Conservation (phyloP, 2,329 filamentous ascomycete genomes). For the Chalara sp. region DNA sequence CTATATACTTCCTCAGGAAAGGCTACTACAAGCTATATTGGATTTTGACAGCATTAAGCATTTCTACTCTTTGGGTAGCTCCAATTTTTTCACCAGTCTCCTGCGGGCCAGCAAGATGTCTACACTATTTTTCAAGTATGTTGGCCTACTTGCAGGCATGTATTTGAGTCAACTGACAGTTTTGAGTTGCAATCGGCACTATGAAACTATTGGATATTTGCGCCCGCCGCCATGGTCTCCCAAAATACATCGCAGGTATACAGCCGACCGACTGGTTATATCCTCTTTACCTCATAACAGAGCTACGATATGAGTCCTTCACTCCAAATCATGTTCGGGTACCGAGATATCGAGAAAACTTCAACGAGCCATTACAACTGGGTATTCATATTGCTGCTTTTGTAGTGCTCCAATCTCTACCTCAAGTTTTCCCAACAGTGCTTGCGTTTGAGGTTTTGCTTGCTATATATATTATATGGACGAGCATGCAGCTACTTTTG, state of each 20-base stretch:
- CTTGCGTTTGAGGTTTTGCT: slow-evolving; percentile 32
- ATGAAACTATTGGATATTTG: slow-evolving; percentile 36
- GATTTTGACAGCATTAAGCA: slow-evolving; percentile 16
- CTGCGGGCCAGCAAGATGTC: slow-evolving; percentile 24
- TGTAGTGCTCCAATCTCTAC: slow-evolving; percentile 28
- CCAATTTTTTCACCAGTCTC: slow-evolving; percentile 25
- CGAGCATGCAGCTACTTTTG: slow-evolving; percentile 29
- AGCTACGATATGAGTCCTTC: slow-evolving; percentile 37
- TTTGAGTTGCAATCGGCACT: slow-evolving; percentile 28
- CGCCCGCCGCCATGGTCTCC: slow-evolving; percentile 27
- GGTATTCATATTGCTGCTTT: slow-evolving; percentile 29
- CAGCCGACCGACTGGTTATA: slow-evolving; percentile 10
- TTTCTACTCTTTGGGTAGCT: slow-evolving; percentile 21
- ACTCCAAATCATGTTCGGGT: slow-evolving; percentile 32
- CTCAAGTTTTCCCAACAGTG: slow-evolving; percentile 28
- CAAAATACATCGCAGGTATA: slow-evolving; percentile 24
- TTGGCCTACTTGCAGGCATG: neutral
- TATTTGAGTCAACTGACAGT: neutral
- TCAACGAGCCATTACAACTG: slow-evolving; percentile 30
- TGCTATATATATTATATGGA: slow-evolving; percentile 35
- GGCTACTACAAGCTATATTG: slow-evolving; percentile 16
- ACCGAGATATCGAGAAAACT: slow-evolving; percentile 23
- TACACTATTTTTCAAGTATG: slow-evolving; percentile 30
- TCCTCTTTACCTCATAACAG: slow-evolving; percentile 30
- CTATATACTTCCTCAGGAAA: slow-evolving; percentile 25